phyloP scores from a whole-genome alignment of 495 filamentous ascomycete genomes.

The Beverwykella pulmonaria region DNA sequence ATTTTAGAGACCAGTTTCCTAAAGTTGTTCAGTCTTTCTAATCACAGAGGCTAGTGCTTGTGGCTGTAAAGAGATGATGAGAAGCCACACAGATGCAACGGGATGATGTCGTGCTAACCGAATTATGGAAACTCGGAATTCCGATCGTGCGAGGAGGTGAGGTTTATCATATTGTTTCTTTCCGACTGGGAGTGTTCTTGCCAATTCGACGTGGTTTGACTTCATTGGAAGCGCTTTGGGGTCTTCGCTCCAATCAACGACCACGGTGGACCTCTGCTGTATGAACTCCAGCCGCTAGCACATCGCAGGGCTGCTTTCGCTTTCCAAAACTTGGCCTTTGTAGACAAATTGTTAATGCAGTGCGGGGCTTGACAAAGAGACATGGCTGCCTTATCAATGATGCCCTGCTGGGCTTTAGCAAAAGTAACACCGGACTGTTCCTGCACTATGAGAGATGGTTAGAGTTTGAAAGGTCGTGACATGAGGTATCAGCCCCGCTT shows the following conservation, averaged over 20 bases:
- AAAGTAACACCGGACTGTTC: neutral
- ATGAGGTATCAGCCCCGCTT: neutral
- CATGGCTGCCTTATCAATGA: constrained; percentile 14
- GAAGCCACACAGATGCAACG: neutral
- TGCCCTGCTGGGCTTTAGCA: neutral
- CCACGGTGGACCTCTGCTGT: neutral
- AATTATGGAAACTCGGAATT: neutral
- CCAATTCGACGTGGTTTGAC: constrained; percentile 13
- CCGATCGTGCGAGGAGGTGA: neutral
- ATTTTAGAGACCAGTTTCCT: neutral
- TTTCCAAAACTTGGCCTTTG: neutral
- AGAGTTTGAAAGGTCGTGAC: neutral
- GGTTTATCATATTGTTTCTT: neutral
- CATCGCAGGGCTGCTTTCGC: neutral
- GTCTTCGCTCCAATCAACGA: neutral
- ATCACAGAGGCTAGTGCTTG: constrained; percentile 1
- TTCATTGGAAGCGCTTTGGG: constrained; percentile 10
- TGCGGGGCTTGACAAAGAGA: constrained; percentile 16
- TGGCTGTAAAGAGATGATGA: constrained; percentile 2
- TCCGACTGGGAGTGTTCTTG: neutral
- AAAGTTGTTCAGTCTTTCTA: neutral
- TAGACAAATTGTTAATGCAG: constrained; percentile 3
- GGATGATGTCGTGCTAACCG: neutral
- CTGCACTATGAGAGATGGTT: neutral
- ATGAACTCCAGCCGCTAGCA: neutral